These are phyloP conservation scores for Tilletia setariae DNA, from an alignment of 1,284 basidiomycete genomes.

Conservation along the genomic window DNA sequence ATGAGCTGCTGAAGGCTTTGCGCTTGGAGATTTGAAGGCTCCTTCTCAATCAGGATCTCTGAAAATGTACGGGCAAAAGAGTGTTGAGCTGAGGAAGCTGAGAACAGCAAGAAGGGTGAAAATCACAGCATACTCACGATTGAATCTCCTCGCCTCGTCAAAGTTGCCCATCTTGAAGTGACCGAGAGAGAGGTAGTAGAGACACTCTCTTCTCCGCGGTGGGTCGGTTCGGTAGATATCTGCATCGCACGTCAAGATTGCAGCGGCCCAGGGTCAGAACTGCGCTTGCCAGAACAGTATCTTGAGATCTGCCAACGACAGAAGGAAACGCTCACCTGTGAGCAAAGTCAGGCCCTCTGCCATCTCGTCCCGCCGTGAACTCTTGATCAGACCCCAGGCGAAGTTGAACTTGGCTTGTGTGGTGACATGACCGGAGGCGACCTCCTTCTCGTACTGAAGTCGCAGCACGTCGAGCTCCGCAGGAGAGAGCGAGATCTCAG, in stretches of 20 bases:
- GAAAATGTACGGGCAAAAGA: constrained; percentile 18
- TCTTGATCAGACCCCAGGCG: constrained; percentile 68
- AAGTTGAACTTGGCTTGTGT: constrained; percentile 98
- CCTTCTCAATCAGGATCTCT: constrained; percentile 86
- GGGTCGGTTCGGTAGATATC: constrained; percentile 91
- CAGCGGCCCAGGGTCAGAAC: no score
- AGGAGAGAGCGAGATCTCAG: constrained; percentile 78
- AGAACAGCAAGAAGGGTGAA: background rate
- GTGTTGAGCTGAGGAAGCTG: background rate
- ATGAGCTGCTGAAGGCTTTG: constrained; percentile 80
- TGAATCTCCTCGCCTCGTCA: constrained; percentile 87
- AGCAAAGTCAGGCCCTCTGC: constrained; percentile 80
- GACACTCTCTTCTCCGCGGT: constrained; percentile 81
- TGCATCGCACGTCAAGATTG: constrained; percentile 50
- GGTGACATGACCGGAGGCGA: constrained; percentile 74
- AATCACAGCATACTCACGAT: constrained; percentile 63
- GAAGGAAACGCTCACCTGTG: constrained; percentile 66
- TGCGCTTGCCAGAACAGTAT: background rate
- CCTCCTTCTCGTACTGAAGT: constrained; percentile 83
- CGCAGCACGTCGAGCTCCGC: constrained; percentile 86
- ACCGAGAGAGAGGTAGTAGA: constrained; percentile 94
- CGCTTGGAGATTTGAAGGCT: constrained; percentile 90
- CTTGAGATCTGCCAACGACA: background rate
- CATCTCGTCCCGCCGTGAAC: constrained; percentile 51
- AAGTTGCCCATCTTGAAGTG: constrained; percentile 97